Base-by-base conservation (phyloP, 805 yeast genomes). In the Pichia kluyveri region DNA sequence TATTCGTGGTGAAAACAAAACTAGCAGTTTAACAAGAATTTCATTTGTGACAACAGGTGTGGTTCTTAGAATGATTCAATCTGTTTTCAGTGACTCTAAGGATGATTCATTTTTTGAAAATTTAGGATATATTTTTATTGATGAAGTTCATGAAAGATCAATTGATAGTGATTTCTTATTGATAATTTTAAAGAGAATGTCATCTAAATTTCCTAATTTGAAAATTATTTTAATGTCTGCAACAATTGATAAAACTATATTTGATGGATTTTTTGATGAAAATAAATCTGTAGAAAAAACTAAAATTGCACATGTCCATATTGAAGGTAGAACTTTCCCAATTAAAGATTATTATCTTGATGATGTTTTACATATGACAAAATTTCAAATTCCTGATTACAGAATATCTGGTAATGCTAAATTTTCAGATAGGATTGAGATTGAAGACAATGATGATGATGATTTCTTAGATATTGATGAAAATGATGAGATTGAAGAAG, bases 81-180 rank as follows among this genome's bases (percentile, higher is more conserved):
- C 72, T 45, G 59, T 77, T 40, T 60, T 62, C 8, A 55, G 59
- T 0, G 60, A 61, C 1, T 49, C 60, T 6, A 52, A 55, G 8
- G 50, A 52, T 6, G 51, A 58, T 15, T 61, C 63, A 1, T 65
- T 79, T 44, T 75, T 85, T 51, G 69, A 72, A 14, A 67, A 75
- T 46, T 66, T 90, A 17, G 79, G 82, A 32, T 85, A 83, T 58
- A 76, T 90, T 38, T 80, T 90, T 39, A 79, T 90, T 38, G 98
- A 91, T 71, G 98, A 91, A 66, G 98, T 91, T n/a, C 98, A 91
- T 62, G 98, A 91, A 65, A 69, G 98, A 55, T 88, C 96, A 0
- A 78, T 90, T 48, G 98, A 91, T 57, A 80, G 90, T 51, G 98
- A 91, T 63, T 80, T 90, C 48, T 69, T 91, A 38, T 69, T 91